Base-by-base conservation (phyloP, 2,329 filamentous ascomycete genomes). In the Colletotrichum godetiae region DNA sequence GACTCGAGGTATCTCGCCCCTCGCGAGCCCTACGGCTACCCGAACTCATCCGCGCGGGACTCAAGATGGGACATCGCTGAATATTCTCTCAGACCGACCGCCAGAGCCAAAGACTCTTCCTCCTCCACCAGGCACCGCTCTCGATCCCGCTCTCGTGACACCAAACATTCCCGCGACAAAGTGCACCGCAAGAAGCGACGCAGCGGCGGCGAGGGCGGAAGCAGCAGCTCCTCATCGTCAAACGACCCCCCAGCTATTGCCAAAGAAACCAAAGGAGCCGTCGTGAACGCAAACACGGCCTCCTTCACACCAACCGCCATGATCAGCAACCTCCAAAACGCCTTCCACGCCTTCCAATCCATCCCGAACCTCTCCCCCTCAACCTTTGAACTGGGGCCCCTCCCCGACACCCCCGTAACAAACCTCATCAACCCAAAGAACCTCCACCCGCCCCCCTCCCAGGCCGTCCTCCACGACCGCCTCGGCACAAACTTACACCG, bases 361-460 rank as follows among this genome's bases (percentile, higher is more conserved):
- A 62, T 73, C 27, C 71, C 59, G 13, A 60, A 64, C 46, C 55
- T 73, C 49, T 59, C 71, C 37, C n/a, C 67, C 6, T 61, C 67
- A 31, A 60, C 67, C 22, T 66, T 65, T 56, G 67, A 70, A 35
- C 56, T 73, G 35, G 53, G 35, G 49, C 31, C 60, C 27, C 49
- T 73, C 42, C 71, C 71, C 42, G 56, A 73, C 71, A 73, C 67
- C 11, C 71, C 67, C 46, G 71, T 71, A 15, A 71, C 71, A 46
- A 73, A 70, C 56, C 71, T 73, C 56, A 68, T 73, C 60, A 73
- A 70, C 61, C 71, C 71, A 37, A 64, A 64, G 42, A 65, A 71
- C 61, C 67, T 73, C 55, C 55, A 27, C 24, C 33, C 68, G 27
- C 71, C 71, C 12, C 5, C 61, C 27, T 70, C 67, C n/a, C 71